These are phyloP conservation scores for Lunasporangiospora selenospora DNA, from an alignment of 192 early-diverging fungal genomes.

Conservation along the genomic window DNA sequence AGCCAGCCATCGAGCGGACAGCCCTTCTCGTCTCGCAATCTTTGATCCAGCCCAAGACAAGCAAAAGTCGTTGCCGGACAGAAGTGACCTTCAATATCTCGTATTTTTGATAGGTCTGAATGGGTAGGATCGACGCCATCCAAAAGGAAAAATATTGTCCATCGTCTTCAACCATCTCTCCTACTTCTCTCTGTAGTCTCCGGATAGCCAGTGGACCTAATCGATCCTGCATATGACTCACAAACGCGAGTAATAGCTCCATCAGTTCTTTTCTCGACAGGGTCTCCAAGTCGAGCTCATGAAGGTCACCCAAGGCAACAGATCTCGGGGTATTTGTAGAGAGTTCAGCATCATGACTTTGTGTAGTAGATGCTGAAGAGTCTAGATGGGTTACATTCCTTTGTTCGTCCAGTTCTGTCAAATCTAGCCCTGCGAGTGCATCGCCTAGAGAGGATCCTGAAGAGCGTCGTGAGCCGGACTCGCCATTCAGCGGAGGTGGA, in stretches of 20 bases:
- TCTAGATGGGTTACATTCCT: too few species aligned
- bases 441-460: too few species aligned
- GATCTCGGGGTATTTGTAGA: too few species aligned
- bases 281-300: constrained; percentile 10
- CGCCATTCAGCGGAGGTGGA: too few species aligned
- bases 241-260: constrained; percentile 37
- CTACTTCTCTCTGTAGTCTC: constrained; percentile 45
- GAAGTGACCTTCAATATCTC: constrained; percentile 47
- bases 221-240: constrained; percentile 34
- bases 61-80: constrained; percentile 53
- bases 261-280: constrained; percentile 39
- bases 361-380: too few species aligned
- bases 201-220: constrained; percentile 40
- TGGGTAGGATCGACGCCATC: constrained; percentile 57
- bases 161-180: constrained; percentile 50
- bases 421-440: too few species aligned
- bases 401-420: too few species aligned
- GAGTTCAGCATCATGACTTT: too few species aligned
- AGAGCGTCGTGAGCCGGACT: too few species aligned
- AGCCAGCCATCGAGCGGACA: constrained; percentile 16
- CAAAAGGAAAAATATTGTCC: constrained; percentile 55
- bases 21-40: constrained; percentile 43
- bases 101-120: constrained; percentile 52
- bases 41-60: constrained; percentile 56
- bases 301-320: constrained; percentile 14